Evolutionary conservation across 495 filamentous ascomycete genomes (phyloP).

Genomic region (Xylaria acuta): DNA sequence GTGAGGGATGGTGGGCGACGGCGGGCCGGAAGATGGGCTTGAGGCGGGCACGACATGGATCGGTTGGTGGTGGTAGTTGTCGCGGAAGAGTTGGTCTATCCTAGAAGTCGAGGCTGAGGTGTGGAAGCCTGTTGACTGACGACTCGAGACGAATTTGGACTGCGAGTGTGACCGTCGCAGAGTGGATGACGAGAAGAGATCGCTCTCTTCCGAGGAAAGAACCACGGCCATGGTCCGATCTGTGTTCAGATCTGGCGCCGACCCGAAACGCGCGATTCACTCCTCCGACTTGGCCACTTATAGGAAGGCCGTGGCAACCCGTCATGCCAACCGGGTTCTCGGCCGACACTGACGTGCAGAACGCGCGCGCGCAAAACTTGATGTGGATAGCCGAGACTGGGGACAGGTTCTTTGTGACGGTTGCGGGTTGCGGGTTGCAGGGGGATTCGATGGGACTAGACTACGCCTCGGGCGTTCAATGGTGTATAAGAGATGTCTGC

Average conservation of each 20-base stretch:
- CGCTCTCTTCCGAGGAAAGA: constrained; percentile 52
- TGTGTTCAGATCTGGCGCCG: background rate
- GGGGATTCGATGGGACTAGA: constrained; percentile 7
- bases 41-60: constrained; percentile 46
- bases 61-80: constrained; percentile 36
- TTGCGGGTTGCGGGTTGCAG: constrained; percentile 3
- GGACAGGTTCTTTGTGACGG: constrained; percentile 13
- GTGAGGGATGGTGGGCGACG: constrained; percentile 48
- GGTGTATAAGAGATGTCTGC: background rate
- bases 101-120: constrained; percentile 51
- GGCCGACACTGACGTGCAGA: background rate
- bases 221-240: constrained; percentile 53
- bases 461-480: constrained; percentile 24
- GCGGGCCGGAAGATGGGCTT: constrained; percentile 55
- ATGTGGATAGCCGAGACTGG: background rate
- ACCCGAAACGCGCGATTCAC: constrained; percentile 22
- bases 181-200: constrained; percentile 49
- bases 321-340: constrained; percentile 23
- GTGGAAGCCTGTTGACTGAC: constrained; percentile 44
- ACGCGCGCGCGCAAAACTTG: background rate
- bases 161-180: constrained; percentile 58
- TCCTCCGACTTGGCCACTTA: constrained; percentile 29
- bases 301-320: constrained; percentile 12
- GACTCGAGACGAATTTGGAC: constrained; percentile 46
- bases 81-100: constrained; percentile 41